Evolutionary conservation across 1,139 yeast genomes (phyloP), one percentile per base, ranked within the genome.

Genomic region (Geotrichum cucujoidarum): DNA sequence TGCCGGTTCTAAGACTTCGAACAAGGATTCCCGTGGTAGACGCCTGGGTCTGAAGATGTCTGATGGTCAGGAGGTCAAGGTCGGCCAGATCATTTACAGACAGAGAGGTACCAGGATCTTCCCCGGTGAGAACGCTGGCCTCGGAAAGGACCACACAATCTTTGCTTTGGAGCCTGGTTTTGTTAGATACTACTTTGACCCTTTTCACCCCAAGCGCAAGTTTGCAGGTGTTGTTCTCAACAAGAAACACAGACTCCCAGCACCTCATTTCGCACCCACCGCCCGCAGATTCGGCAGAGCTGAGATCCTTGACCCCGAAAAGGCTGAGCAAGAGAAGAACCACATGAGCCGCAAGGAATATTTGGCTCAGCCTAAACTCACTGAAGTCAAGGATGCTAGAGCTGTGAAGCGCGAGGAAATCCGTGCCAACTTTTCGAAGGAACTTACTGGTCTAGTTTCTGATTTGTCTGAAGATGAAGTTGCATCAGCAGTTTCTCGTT

Each of bases 91-190:
- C 58, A 75, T 92, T 40, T 80, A 87, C 81, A 80, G 97, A 67
- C 99, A 92, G 64, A 78, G 97, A 65, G 99, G 99, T 61, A 89
- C 98, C n/a, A 83, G 79, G 60, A 85, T 90, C 64, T 95, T 81
- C 61, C 97, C 98, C 0, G 99, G 99, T 39, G 95, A 86, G 57
- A 90, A 92, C 59, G 62, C 66, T 21, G 87, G 85, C 17, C 85
- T 92, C 55, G 98, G 99, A 55, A 82, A 80, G 58, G 98, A 92
- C 65, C 97, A 90, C 65, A 92, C 98, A 2, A 78, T 92, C 33
- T 89, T 75, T 68, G 97, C 98, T 2, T 64, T 75, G 40, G 97
- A 92, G 62, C 96, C 97, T 1, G 98, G 98, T 21, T 89, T 73
- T 65, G 97, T 92, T 43, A 78, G 95, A 56, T 92, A 80, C 69